Percentiles rank a stretch among this genome's conserved stretches.
These are phyloP conservation scores for Boletus subcaerulescens DNA, from an alignment of 768 basidiomycete species.

Conservation along the genomic window DNA sequence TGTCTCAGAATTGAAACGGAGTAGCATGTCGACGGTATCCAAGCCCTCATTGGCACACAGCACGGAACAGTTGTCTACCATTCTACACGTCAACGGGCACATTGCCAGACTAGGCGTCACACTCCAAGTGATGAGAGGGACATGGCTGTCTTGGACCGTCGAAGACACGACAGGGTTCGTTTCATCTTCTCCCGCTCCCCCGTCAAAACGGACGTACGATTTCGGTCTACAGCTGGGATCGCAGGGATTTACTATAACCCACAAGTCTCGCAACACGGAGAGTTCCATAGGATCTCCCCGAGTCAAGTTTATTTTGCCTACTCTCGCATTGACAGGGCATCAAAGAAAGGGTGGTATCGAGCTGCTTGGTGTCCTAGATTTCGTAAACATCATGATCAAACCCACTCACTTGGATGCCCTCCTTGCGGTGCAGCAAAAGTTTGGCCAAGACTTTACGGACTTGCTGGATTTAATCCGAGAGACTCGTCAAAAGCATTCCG, in stretches of 20 bases:
- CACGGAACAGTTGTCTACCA: conserved; percentile 8
- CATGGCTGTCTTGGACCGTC: conserved; percentile 78
- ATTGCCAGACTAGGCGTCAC: conserved; percentile 53
- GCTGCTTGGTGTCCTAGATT: conserved; percentile 59
- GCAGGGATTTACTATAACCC: conserved; percentile 58
- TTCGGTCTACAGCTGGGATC: conserved; percentile 68
- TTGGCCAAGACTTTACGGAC: conserved; percentile 86
- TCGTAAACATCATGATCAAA: conserved; percentile 70
- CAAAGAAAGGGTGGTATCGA: conserved; percentile 46
- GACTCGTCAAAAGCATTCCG: conserved; percentile 40
- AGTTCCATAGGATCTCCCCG: conserved; percentile 42
- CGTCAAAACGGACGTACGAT: conserved; percentile 34
- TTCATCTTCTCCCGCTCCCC: conserved; percentile 36
- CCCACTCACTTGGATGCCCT: conserved; percentile 83
- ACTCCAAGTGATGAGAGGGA: conserved; percentile 84
- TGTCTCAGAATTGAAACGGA: conserved; percentile 58
- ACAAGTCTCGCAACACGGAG: conserved; percentile 36
- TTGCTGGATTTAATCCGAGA: conserved; percentile 64
- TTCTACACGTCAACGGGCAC: conserved; percentile 51
- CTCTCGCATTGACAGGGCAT: conserved; percentile 61
- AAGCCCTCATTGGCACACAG: conserved; percentile 26
- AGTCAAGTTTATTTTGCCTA: conserved; percentile 64
- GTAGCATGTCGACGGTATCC: conserved; percentile 34
- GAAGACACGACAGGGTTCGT: conserved; percentile 48
- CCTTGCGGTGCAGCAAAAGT: conserved; percentile 82